Evolutionary conservation across 441 rosid genomes (phyloP), one percentile per base, ranked within the genome.

Genomic region (Gossypium trilobum): DNA sequence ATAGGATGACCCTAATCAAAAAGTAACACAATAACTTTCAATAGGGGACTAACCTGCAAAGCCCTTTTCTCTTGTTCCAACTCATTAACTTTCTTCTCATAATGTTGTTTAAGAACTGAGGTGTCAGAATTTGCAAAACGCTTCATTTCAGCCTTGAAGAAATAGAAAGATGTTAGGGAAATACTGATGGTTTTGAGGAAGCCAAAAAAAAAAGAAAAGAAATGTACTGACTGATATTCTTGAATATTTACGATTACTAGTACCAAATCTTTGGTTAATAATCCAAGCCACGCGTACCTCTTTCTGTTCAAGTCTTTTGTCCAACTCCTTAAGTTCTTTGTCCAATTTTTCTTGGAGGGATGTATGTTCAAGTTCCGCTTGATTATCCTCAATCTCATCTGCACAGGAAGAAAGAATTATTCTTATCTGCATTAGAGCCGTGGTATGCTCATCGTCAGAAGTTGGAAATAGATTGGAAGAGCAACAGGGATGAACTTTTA

Each of bases 71-170:
- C 96, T 16, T 89, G 89, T 79, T 95, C 99, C 82, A 92, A 79
- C 58, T 95, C 98, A 7, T 81, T 83, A 57, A 92, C 90, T 82
- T 95, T 95, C 84, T 90, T 95, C 85, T 92, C 99, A 63, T 87
- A 95, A 79, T 95, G 99, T 83, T 89, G 95, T 82, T 87, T 92
- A 71, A 95, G 86, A 83, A 89, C 89, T 69, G 96, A 91, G 75
- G 93, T 87, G 69, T 94, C 98, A 75, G 56, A 80, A 84, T 75
- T 79, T 51, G 90, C 31, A 77, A 86, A 87, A 23, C 81, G 85
- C 84, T 91, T 91, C 98, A 95, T 92, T 85, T 92, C 98, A 82
- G 95, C 98, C 99, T 95, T 79, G 79, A 82, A 77, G 22, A 75
- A 76, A 59, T 22, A 20, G 74, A 76, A 42, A 52, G 74, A 48